These are phyloP conservation scores for Fusarium newnesense DNA, from an alignment of 2,329 filamentous ascomycete genomes.

Conservation along the genomic window DNA sequence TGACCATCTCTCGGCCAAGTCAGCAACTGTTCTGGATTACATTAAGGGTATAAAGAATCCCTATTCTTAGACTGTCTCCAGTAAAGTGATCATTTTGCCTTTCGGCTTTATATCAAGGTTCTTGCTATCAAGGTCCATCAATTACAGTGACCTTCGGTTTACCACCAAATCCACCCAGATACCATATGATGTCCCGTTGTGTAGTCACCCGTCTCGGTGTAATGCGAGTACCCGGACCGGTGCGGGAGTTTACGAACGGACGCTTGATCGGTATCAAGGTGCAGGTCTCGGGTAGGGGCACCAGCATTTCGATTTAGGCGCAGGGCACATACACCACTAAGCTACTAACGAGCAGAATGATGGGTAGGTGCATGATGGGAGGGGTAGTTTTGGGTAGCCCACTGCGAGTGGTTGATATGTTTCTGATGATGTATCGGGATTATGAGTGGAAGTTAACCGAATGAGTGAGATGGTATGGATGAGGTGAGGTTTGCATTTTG, in stretches of 20 bases:
- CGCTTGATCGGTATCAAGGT: conserved; percentile 26
- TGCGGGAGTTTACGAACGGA: conserved; percentile 5
- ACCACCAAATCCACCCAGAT: conserved; percentile 1
- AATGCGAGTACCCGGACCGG: conserved; percentile 8
- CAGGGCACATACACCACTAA: background rate
- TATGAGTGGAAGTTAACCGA: conserved; percentile 2
- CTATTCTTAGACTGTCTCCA: background rate
- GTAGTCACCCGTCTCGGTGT: conserved; percentile 19
- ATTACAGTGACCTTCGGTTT: background rate
- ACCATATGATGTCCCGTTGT: conserved; percentile 7
- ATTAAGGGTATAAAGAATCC: background rate
- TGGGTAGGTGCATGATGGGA: conserved; percentile 20
- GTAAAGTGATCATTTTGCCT: background rate
- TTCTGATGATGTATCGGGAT: conserved; percentile 24
- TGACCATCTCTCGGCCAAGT: background rate
- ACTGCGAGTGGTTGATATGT: background rate
- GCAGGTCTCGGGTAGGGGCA: conserved; percentile 30
- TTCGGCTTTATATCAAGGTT: background rate
- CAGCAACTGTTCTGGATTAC: background rate
- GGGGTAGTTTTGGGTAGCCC: background rate
- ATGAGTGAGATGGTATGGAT: background rate
- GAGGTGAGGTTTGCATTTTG: conserved; percentile 7
- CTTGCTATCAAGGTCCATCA: background rate
- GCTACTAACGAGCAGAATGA: background rate
- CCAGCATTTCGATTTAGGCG: conserved; percentile 5